Evolutionary conservation across 2,329 filamentous ascomycete genomes (phyloP).

Genomic region (Acrodontium crateriforme): DNA sequence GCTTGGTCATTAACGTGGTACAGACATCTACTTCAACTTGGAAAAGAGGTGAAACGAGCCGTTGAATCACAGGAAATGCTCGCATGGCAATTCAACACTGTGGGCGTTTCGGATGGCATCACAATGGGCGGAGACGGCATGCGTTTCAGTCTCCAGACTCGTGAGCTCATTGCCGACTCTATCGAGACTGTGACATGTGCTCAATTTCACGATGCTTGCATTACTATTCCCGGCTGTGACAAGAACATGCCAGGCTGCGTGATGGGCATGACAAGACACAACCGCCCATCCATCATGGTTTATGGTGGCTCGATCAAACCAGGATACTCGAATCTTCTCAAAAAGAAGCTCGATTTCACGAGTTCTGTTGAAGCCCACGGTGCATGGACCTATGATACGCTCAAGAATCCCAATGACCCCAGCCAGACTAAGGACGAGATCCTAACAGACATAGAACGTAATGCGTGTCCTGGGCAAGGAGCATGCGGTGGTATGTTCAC

Average conservation of each 20-base stretch:
- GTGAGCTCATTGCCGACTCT: slow-evolving; percentile 86
- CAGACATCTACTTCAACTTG: slow-evolving; percentile 62
- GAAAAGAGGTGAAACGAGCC: slow-evolving; percentile 71
- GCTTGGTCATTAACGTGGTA: no score
- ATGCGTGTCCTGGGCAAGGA: slow-evolving; percentile 65
- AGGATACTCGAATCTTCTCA: slow-evolving; percentile 52
- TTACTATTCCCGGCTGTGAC: slow-evolving; percentile 85
- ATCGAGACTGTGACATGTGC: slow-evolving; percentile 89
- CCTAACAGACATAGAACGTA: slow-evolving; percentile 65
- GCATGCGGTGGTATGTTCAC: slow-evolving; percentile 92
- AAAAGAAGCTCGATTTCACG: slow-evolving; percentile 68
- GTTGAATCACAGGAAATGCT: slow-evolving; percentile 75
- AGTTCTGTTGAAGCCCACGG: slow-evolving; percentile 82
- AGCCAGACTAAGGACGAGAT: slow-evolving; percentile 63
- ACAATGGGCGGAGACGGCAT: slow-evolving; percentile 95
- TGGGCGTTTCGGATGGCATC: slow-evolving; percentile 77
- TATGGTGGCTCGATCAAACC: slow-evolving; percentile 86
- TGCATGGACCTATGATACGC: slow-evolving; percentile 62
- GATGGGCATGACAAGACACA: slow-evolving; percentile 83
- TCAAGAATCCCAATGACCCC: slow-evolving; percentile 55
- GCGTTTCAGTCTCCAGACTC: slow-evolving; percentile 80
- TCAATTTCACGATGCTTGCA: slow-evolving; percentile 85
- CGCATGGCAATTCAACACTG: slow-evolving; percentile 87
- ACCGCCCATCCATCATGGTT: slow-evolving; percentile 86
- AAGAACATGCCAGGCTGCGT: slow-evolving; percentile 89